Conservation (phyloP, 2,329 filamentous ascomycete genomes). For the Xylariaceae sp. region DNA sequence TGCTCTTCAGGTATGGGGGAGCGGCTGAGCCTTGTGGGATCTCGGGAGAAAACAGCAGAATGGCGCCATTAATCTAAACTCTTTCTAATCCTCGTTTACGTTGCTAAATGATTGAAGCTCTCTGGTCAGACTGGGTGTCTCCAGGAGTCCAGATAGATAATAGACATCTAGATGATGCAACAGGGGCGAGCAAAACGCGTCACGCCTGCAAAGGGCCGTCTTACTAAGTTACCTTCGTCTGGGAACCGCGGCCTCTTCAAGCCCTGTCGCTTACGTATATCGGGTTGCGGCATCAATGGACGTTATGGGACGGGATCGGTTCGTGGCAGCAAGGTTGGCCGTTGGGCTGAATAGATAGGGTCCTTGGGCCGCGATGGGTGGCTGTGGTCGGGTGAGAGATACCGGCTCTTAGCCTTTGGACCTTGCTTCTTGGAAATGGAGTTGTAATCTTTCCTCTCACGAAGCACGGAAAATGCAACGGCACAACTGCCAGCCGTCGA, state of each 20-base stretch:
- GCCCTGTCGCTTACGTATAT: constrained; percentile 4
- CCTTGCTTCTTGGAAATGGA: not conserved
- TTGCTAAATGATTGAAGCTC: not conserved
- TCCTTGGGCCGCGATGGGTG: constrained; percentile 10
- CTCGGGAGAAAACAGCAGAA: not conserved
- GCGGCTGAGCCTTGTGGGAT: not conserved
- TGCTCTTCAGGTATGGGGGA: not conserved
- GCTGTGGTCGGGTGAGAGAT: constrained; percentile 17
- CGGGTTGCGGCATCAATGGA: constrained; percentile 17
- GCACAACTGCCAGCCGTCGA: not conserved
- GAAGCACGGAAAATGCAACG: constrained; percentile 6
- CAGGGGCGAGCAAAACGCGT: constrained; percentile 9
- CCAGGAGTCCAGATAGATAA: too few relatives aligned
- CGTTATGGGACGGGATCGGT: constrained; percentile 17
- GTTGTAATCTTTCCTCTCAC: not conserved
- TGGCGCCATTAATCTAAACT: not conserved
- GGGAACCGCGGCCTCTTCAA: not conserved
- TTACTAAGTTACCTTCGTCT: constrained; percentile 2
- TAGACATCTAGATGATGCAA: too few relatives aligned
- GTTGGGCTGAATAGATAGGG: constrained; percentile 8
- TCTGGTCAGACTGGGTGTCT: not conserved
- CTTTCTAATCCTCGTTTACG: not conserved
- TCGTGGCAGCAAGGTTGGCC: constrained; percentile 14
- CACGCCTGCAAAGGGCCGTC: constrained; percentile 19
- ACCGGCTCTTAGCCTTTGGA: not conserved